Evolutionary conservation across 768 basidiomycete genomes (phyloP).

Genomic region (Lentinula raphanica): DNA sequence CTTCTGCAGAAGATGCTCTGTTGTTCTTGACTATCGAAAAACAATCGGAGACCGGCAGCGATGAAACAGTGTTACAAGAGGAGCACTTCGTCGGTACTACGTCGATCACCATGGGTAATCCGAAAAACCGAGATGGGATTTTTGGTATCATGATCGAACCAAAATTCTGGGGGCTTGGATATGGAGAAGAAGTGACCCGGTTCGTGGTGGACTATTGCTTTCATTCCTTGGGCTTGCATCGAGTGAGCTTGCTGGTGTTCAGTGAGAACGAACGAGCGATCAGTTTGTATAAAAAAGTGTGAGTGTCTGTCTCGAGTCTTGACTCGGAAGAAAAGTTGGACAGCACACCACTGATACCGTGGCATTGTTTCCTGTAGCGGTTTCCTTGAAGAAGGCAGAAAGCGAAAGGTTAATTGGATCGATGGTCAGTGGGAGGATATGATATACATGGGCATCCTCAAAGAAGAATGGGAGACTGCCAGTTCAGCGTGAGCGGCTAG

Average conservation of each 20-base stretch:
- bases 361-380: slow-evolving; percentile 19
- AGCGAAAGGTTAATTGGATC: slow-evolving; percentile 30
- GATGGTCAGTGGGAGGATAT: slow-evolving; percentile 32
- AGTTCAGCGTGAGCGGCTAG: too few relatives aligned
- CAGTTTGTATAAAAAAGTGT: slow-evolving; percentile 37
- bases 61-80: background rate
- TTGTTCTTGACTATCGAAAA: slow-evolving; percentile 24
- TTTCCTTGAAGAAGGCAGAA: slow-evolving; percentile 36
- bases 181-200: slow-evolving; percentile 34
- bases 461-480: slow-evolving; percentile 30
- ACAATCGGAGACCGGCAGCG: slow-evolving; percentile 3
- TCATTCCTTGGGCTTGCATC: slow-evolving; percentile 31
- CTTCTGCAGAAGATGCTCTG: slow-evolving; percentile 19
- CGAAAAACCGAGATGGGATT: slow-evolving; percentile 24
- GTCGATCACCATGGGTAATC: slow-evolving; percentile 19
- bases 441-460: slow-evolving; percentile 32
- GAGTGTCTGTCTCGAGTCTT: background rate
- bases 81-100: slow-evolving; percentile 26
- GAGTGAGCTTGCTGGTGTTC: slow-evolving; percentile 35
- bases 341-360: too few relatives aligned
- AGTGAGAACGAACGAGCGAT: slow-evolving; percentile 34
- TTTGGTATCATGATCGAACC: slow-evolving; percentile 26
- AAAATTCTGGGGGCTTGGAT: slow-evolving; percentile 34
- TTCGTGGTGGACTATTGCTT: slow-evolving; percentile 40
- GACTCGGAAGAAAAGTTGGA: too few relatives aligned